Evolutionary conservation across 2,329 filamentous ascomycete species (phyloP).

Genomic region (Colletotrichum echinochloae): DNA sequence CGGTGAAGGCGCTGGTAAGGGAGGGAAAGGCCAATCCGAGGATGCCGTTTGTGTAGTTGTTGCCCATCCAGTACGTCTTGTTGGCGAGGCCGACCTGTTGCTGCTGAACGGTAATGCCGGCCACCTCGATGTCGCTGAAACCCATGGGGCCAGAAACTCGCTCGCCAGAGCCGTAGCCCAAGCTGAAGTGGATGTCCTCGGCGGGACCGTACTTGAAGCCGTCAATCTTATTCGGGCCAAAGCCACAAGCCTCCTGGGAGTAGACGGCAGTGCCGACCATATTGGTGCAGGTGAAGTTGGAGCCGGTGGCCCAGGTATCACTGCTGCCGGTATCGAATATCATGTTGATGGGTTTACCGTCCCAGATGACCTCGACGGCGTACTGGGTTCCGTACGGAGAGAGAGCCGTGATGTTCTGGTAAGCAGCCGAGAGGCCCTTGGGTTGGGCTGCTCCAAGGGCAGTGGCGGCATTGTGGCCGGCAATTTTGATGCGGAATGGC

Average conservation of each 20-base stretch:
- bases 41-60: conserved; percentile 64
- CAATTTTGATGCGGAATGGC: conserved; percentile 45
- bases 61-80: conserved; percentile 62
- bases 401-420: conserved; percentile 55
- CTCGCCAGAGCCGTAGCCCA: conserved; percentile 63
- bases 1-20: conserved; percentile 61
- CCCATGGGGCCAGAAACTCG: conserved; percentile 61
- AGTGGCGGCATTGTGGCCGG: conserved; percentile 47
- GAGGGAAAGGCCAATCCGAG: conserved; percentile 64
- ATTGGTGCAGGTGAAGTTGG: conserved; percentile 57
- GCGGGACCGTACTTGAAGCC: conserved; percentile 56
- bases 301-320: conserved; percentile 62
- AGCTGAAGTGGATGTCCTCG: conserved; percentile 58
- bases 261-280: conserved; percentile 47
- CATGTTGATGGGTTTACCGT: conserved; percentile 54
- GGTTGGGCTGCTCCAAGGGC: conserved; percentile 44
- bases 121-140: conserved; percentile 58
- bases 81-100: conserved; percentile 64
- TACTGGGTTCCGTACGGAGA: conserved; percentile 57
- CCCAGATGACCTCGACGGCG: conserved; percentile 56
- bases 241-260: conserved; percentile 52
- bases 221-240: conserved; percentile 54
- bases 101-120: conserved; percentile 56
- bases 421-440: conserved; percentile 38
- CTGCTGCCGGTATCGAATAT: conserved; percentile 64